Conservation (phyloP, 768 basidiomycete species). For the Crassisporium funariophilum region DNA sequence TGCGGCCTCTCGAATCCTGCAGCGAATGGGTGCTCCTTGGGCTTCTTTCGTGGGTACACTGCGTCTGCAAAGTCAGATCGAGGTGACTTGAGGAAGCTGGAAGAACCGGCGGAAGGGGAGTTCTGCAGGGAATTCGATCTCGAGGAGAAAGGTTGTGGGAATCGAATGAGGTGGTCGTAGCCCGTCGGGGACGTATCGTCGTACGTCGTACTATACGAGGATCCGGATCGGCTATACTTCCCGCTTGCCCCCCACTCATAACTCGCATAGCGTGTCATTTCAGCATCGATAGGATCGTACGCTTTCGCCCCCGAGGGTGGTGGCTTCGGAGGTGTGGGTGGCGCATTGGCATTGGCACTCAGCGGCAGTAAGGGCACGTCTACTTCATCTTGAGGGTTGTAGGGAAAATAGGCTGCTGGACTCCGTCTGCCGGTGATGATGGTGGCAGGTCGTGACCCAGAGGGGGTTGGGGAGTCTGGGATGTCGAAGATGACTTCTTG, state of each 20-base stretch:
- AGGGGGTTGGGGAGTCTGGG: background rate
- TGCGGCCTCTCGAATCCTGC: slow-evolving; percentile 34
- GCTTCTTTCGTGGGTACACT: background rate
- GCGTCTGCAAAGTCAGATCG: too few species aligned
- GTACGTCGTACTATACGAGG: too few species aligned
- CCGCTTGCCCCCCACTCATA: background rate
- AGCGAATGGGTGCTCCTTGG: slow-evolving; percentile 30
- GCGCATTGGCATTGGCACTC: background rate
- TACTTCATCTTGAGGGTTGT: background rate
- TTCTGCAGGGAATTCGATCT: too few species aligned
- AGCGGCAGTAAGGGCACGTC: background rate
- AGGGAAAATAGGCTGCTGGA: background rate
- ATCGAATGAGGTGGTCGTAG: too few species aligned
- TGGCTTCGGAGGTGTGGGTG: background rate
- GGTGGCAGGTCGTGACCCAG: background rate
- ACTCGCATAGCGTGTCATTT: background rate
- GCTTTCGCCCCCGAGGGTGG: background rate
- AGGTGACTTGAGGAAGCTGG: background rate
- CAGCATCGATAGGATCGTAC: background rate
- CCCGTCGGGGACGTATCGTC: background rate
- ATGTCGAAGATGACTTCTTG: background rate
- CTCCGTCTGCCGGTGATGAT: background rate
- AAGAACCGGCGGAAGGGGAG: background rate
- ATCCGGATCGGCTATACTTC: background rate
- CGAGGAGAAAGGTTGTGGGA: too few species aligned